phyloP scores from a whole-genome alignment of 2,329 filamentous ascomycete species.

The Chrysosphaeria jannelii region DNA sequence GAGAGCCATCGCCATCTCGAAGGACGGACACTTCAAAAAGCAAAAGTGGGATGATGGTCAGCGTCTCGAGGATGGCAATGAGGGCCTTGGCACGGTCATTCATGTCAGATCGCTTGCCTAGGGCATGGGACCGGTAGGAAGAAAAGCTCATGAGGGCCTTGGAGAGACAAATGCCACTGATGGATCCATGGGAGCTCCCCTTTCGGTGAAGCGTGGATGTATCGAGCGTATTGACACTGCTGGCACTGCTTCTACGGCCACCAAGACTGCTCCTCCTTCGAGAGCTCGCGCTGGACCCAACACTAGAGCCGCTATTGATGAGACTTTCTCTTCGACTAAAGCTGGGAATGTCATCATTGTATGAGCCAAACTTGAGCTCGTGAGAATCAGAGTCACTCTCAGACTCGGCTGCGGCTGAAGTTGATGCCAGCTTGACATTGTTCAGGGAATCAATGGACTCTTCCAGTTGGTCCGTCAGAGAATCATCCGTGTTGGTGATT shows the following conservation, averaged over 20 bases:
- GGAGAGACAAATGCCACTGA: neutral
- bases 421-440: neutral
- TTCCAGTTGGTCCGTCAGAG: slow-evolving; percentile 1
- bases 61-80: slow-evolving; percentile 3
- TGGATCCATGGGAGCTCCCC: neutral
- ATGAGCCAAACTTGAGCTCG: slow-evolving; percentile 1
- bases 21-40: too few species aligned
- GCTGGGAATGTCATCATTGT: neutral
- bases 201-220: slow-evolving; percentile 2
- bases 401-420: neutral
- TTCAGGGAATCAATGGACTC: neutral
- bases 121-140: slow-evolving; percentile 3
- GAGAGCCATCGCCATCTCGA: neutral
- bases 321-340: neutral
- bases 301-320: neutral
- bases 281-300: slow-evolving; percentile 1
- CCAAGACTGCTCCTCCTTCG: neutral
- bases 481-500: slow-evolving; percentile 2
- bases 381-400: slow-evolving; percentile 1
- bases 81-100: slow-evolving; percentile 4
- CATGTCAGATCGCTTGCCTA: slow-evolving; percentile 3
- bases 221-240: slow-evolving; percentile 1
- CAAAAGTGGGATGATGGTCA: slow-evolving; percentile 2
- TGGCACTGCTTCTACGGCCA: slow-evolving; percentile 2
- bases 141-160: neutral